Conservation (phyloP, 2,329 filamentous ascomycete species). For the Graphilbum sp. region DNA sequence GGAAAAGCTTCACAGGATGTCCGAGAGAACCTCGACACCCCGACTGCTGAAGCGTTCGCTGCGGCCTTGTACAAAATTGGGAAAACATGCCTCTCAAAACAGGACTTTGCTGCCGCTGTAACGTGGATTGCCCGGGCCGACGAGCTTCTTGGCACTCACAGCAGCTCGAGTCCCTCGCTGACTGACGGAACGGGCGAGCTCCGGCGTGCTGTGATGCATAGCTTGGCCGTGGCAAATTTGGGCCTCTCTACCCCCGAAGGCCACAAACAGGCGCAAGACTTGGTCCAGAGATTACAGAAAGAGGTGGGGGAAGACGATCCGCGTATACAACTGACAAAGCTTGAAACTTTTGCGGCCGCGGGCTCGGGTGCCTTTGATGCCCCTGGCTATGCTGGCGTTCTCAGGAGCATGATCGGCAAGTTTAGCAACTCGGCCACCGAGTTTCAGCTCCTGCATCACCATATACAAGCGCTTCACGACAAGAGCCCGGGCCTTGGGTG, state of each 20-base stretch:
- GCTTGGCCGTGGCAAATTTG: slow-evolving; percentile 38
- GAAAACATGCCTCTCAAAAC: slow-evolving; percentile 32
- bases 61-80: slow-evolving; percentile 62
- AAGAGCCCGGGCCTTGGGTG: slow-evolving; percentile 32
- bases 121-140: slow-evolving; percentile 62
- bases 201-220: slow-evolving; percentile 48
- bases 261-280: slow-evolving; percentile 33
- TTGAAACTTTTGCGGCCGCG: slow-evolving; percentile 44
- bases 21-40: slow-evolving; percentile 23
- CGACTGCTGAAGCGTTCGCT: slow-evolving; percentile 42
- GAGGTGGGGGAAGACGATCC: slow-evolving; percentile 44
- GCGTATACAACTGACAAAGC: slow-evolving; percentile 47
- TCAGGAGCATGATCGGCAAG: slow-evolving; percentile 43
- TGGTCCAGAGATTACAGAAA: slow-evolving; percentile 44
- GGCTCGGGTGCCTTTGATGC: slow-evolving; percentile 30
- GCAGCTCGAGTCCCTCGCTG: not conserved
- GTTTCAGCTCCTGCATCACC: slow-evolving; percentile 49
- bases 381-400: slow-evolving; percentile 30
- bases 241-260: slow-evolving; percentile 26
- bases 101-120: slow-evolving; percentile 36
- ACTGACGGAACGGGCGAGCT: slow-evolving; percentile 28
- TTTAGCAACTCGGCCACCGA: slow-evolving; percentile 37
- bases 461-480: slow-evolving; percentile 47
- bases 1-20: slow-evolving; percentile 31
- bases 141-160: slow-evolving; percentile 28